A percentile compares a stretch with the other conserved stretches of the same genome.
These are phyloP conservation scores for Thyridium curvatum DNA, from an alignment of 2,329 filamentous ascomycete genomes.

Conservation along the genomic window DNA sequence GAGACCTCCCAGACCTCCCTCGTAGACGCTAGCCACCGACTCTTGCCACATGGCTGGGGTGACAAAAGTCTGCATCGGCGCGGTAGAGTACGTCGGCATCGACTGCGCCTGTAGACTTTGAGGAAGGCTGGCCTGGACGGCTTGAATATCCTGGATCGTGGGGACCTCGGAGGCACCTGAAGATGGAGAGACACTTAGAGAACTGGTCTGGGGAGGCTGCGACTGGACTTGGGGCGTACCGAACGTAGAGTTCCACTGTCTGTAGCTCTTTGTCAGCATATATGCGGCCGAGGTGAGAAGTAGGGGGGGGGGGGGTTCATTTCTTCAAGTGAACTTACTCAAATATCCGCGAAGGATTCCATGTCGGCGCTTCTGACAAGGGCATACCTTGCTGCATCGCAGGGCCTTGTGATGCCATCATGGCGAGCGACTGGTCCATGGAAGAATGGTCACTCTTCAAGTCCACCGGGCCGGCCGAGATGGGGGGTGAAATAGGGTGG, in stretches of 20 bases:
- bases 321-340: constrained; percentile 57
- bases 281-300: too few species aligned
- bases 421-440: constrained; percentile 62
- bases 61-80: constrained; percentile 53
- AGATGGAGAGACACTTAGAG: constrained; percentile 47
- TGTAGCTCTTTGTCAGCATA: constrained; percentile 28
- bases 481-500: constrained; percentile 75
- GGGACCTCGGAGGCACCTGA: constrained; percentile 48
- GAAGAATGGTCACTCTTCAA: constrained; percentile 69
- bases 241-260: constrained; percentile 95
- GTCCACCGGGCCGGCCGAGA: constrained; percentile 66
- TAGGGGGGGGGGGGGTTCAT: too few species aligned
- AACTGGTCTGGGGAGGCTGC: constrained; percentile 37
- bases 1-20: constrained; percentile 55
- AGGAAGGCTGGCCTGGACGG: constrained; percentile 37
- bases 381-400: constrained; percentile 48
- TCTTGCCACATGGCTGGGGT: constrained; percentile 71
- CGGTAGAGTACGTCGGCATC: constrained; percentile 44
- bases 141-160: constrained; percentile 46
- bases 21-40: constrained; percentile 63
- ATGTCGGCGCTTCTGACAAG: constrained; percentile 58
- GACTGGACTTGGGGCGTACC: constrained; percentile 57
- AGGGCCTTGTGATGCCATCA: constrained; percentile 56
- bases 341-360: constrained; percentile 86
- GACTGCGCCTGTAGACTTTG: constrained; percentile 38